A percentile compares a stretch with the other conserved stretches of the same genome.
phyloP scores from a whole-genome alignment of 2,329 filamentous ascomycete species.

The Blumeria hordei region DNA sequence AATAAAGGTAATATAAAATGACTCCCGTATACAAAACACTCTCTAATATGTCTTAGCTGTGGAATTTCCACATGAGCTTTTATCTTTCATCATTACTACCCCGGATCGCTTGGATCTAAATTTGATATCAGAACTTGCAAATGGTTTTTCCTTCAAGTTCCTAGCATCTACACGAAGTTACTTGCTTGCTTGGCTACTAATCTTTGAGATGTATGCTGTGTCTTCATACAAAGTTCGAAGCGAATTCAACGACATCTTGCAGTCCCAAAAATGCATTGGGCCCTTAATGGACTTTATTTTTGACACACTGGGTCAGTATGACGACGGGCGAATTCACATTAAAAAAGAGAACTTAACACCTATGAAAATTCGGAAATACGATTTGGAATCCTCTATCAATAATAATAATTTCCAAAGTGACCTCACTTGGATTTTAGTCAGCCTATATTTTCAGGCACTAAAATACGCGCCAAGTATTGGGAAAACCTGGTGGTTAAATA shows the following conservation, averaged over 20 bases:
- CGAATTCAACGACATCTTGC: constrained; percentile 60
- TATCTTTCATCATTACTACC: constrained; percentile 61
- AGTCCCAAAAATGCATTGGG: constrained; percentile 41
- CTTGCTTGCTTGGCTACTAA: constrained; percentile 66
- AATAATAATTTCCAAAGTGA: constrained; percentile 43
- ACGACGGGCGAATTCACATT: constrained; percentile 48
- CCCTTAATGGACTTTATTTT: constrained; percentile 59
- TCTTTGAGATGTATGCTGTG: constrained; percentile 64
- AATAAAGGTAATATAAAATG: constrained; percentile 25
- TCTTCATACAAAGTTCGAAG: constrained; percentile 63
- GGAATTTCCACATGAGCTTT: constrained; percentile 56
- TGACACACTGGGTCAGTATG: constrained; percentile 59
- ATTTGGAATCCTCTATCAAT: constrained; percentile 25
- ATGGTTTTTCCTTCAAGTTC: constrained; percentile 26
- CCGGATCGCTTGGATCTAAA: constrained; percentile 42
- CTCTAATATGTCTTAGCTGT: constrained; percentile 22
- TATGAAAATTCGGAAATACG: constrained; percentile 30
- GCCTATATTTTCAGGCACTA: constrained; percentile 65
- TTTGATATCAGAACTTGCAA: constrained; percentile 21
- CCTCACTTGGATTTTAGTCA: constrained; percentile 60
- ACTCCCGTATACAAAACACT: background rate
- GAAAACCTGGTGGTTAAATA: constrained; percentile 65
- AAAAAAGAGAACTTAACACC: constrained; percentile 37
- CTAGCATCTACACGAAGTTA: constrained; percentile 53
- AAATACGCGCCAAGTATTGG: constrained; percentile 56